A percentile compares a stretch with the other conserved stretches of the same genome.
Evolutionary conservation across 129 eudicot genomes (phyloP).

Genomic region (Saussurea involucrata): DNA sequence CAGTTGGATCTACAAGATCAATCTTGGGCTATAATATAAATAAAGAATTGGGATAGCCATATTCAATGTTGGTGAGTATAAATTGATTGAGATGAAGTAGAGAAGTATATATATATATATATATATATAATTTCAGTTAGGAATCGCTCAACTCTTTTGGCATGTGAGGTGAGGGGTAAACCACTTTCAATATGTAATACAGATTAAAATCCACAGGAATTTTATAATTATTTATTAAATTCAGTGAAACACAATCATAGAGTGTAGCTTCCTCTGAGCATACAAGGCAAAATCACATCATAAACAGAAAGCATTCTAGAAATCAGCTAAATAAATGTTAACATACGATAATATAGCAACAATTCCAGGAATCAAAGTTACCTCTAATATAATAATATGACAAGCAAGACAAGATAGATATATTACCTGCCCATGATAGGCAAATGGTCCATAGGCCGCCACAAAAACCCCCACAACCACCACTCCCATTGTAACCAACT

Average conservation of each 20-base stretch:
- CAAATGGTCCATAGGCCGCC: conserved; percentile 87
- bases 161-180: not conserved
- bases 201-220: not conserved
- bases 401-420: not conserved
- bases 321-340: not conserved
- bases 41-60: not conserved
- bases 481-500: conserved; percentile 67
- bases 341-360: not conserved
- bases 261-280: not conserved
- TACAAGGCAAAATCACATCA: not conserved
- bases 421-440: conserved; percentile 74
- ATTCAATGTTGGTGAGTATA: too few relatives aligned
- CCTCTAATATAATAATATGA: not conserved
- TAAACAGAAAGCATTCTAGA: not conserved
- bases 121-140: not conserved
- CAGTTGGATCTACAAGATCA: too few relatives aligned
- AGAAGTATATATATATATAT: too few relatives aligned
- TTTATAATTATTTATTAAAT: not conserved
- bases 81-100: too few relatives aligned
- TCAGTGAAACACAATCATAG: not conserved
- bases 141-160: not conserved
- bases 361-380: not conserved
- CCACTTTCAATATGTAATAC: not conserved
- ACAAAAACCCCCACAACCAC: conserved; percentile 59
- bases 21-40: too few relatives aligned